Evolutionary conservation across 2,329 filamentous ascomycete species (phyloP), one percentile per base, ranked within the genome.

Genomic region (Exophiala dermatitidis): DNA sequence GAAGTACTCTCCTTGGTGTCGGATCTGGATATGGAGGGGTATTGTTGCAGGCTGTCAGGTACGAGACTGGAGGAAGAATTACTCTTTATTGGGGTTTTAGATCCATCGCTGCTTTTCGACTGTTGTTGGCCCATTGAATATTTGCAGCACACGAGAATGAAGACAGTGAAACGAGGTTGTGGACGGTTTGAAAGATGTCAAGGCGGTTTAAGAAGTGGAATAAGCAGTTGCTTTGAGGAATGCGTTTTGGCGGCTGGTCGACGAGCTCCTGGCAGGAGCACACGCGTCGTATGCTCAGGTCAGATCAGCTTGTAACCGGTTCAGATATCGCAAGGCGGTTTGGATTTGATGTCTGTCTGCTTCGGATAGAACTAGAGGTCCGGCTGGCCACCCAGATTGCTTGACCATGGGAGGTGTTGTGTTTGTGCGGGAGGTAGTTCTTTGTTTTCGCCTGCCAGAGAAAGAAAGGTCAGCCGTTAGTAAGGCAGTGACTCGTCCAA

Each of bases 21-120:
- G 52, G 90, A 89, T 68, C 86, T 86, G 72, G 85, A 87, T 68
- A 97, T 91, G 30, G 91, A 95, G 30, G 90, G 91, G 70, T 93
- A 95, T 31, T 88, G 87, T 69, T 89, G 85, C 54, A 96, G 75
- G 57, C 80, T 76, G 36, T 86, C 82, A 60, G 71, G 70, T 26
- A 55, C 45, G 43, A 64, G 64, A 43, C 68, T 65, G 34, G 61
- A 59, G 29, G 66, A 60, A 9, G 74, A 67, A 34, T 68, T 70
- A 44, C 72, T 70, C 46, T 47, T 66, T 66, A 56, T 31, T 2
- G 77, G 77, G 40, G 71, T 73, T 56, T 74, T 71, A 29, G 77
- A 75, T 63, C 77, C 79, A 65, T 80, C 78, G 32, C 58, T 58
- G 63, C 73, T 72, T 65, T 76, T 77, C 62, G 74, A 77, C 68